Percentiles rank a stretch among this genome's conserved stretches.
These are phyloP conservation scores for Cutaneotrichosporon dermatis DNA, from an alignment of 1,284 basidiomycete species.

Conservation along the genomic window DNA sequence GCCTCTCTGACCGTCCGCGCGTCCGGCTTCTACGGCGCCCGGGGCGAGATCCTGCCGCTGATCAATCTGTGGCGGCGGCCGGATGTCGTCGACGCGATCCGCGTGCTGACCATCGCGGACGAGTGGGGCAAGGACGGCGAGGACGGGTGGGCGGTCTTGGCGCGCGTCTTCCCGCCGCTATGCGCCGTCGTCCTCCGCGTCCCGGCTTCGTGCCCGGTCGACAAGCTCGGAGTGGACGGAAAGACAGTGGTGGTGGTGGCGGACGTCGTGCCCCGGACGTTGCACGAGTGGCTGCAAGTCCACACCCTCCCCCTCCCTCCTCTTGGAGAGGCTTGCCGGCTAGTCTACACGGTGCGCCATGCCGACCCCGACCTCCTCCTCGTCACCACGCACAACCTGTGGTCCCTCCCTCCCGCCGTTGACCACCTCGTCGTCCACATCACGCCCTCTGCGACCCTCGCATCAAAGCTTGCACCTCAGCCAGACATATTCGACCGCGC, in stretches of 20 bases:
- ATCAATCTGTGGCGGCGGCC: not conserved
- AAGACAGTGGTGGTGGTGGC: not conserved
- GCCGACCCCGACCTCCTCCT: conserved; percentile 2
- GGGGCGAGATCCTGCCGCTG: not conserved
- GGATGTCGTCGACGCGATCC: not conserved
- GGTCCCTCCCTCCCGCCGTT: not conserved
- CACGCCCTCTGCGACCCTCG: not conserved
- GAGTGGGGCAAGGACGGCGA: not conserved
- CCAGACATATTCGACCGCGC: not conserved
- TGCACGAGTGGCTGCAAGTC: not conserved
- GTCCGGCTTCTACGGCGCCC: not conserved
- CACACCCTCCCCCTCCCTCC: not conserved
- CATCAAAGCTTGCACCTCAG: not conserved
- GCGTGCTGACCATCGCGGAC: not conserved
- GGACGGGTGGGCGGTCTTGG: not conserved
- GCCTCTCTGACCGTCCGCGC: not conserved
- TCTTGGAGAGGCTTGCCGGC: not conserved
- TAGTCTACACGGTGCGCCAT: not conserved
- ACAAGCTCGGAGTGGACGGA: not conserved
- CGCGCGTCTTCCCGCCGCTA: not conserved
- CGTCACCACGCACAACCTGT: not conserved
- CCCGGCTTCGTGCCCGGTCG: not conserved
- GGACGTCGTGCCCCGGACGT: not conserved
- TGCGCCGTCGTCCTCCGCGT: not conserved
- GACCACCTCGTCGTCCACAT: not conserved